Evolutionary conservation across 2,329 filamentous ascomycete genomes (phyloP).

Genomic region (Epichloe aotearoae): DNA sequence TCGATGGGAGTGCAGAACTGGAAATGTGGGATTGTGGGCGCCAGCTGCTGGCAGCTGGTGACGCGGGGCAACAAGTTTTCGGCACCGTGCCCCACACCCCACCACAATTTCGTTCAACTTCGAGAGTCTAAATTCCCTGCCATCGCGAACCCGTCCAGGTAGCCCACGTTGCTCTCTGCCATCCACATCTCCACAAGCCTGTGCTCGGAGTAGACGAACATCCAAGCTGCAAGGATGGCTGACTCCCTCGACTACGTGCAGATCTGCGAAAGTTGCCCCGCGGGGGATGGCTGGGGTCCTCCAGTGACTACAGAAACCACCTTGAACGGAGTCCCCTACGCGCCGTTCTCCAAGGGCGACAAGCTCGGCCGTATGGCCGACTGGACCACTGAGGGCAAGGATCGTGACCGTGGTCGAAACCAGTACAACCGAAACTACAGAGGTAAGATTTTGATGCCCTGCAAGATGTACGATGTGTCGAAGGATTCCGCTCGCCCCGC

Average conservation of each 20-base stretch:
- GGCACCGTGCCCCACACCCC: constrained; percentile 23
- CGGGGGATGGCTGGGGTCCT: constrained; percentile 83
- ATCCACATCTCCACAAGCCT: not conserved
- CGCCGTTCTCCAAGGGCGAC: constrained; percentile 96
- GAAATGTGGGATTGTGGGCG: constrained; percentile 4
- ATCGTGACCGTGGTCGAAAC: constrained; percentile 62
- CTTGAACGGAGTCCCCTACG: constrained; percentile 89
- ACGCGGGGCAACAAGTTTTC: constrained; percentile 18
- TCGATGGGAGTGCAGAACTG: not conserved
- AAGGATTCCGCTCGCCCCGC: not conserved
- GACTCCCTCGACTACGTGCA: constrained; percentile 45
- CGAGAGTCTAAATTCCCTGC: constrained; percentile 20
- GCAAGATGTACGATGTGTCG: not conserved
- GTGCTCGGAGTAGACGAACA: not conserved
- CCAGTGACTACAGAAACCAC: constrained; percentile 72
- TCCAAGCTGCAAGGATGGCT: constrained; percentile 25
- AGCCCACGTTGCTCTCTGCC: not conserved
- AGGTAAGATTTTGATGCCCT: constrained; percentile 38
- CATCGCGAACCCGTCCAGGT: constrained; percentile 10
- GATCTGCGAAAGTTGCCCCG: constrained; percentile 58
- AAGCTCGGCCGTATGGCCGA: constrained; percentile 98
- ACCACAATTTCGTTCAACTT: constrained; percentile 27
- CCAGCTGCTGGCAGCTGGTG: constrained; percentile 1
- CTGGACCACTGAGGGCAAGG: constrained; percentile 89
- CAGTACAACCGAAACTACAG: constrained; percentile 90